Evolutionary conservation across 768 basidiomycete genomes (phyloP).

Genomic region (Dacryopinax spathularia): DNA sequence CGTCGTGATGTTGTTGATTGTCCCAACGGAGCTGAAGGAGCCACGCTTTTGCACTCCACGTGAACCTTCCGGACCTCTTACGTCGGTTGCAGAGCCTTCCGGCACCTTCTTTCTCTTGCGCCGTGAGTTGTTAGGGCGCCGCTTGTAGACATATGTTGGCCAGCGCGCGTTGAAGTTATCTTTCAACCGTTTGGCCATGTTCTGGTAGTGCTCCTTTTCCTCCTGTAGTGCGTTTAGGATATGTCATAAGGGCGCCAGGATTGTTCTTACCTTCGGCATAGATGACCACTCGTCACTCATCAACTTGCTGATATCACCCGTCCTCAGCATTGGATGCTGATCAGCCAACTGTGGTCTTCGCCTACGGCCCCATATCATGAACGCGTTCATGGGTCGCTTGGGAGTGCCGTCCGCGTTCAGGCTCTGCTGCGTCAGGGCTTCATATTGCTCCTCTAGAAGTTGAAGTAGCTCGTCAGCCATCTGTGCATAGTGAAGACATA

Average conservation of each 20-base stretch:
- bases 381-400: constrained; percentile 84
- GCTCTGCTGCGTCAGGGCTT: constrained; percentile 54
- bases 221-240: constrained; percentile 28
- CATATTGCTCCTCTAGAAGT: constrained; percentile 15
- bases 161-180: constrained; percentile 75
- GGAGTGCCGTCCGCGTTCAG: constrained; percentile 78
- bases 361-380: constrained; percentile 82
- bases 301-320: constrained; percentile 80
- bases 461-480: neutral
- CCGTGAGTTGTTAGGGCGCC: constrained; percentile 76
- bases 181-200: constrained; percentile 73
- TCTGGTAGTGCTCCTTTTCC: constrained; percentile 77
- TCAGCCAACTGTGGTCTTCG: constrained; percentile 71
- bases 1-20: neutral
- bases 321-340: constrained; percentile 81
- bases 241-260: neutral
- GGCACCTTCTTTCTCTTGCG: constrained; percentile 32
- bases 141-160: constrained; percentile 80
- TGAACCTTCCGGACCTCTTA: neutral
- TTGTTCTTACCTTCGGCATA: constrained; percentile 50
- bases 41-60: neutral
- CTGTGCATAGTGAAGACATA: neutral
- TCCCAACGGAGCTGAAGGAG: neutral
- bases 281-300: constrained; percentile 73
- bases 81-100: neutral